Evolutionary conservation across 495 filamentous ascomycete species (phyloP).

Genomic region (Sporormia fimetaria): DNA sequence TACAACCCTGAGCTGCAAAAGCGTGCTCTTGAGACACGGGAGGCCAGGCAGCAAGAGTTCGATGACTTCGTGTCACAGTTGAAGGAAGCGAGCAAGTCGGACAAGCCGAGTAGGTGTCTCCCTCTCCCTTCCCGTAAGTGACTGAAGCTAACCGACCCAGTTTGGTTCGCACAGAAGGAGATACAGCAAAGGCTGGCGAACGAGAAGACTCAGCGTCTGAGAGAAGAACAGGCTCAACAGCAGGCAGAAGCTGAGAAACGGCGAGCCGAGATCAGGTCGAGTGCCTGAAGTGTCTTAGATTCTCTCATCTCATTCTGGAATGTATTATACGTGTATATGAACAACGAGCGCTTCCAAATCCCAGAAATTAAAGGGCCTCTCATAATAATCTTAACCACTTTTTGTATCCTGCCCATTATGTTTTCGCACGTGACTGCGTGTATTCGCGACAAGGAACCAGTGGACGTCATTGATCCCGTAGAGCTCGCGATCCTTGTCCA

Average conservation of each 20-base stretch:
- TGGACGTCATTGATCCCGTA: slow-evolving; percentile 5
- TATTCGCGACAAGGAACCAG: not conserved
- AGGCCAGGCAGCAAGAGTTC: slow-evolving; percentile 67
- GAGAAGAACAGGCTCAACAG: slow-evolving; percentile 16
- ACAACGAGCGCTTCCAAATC: not conserved
- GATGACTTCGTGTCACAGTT: slow-evolving; percentile 72
- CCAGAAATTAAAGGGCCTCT: too few species aligned
- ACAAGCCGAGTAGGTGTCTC: slow-evolving; percentile 58
- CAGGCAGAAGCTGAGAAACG: slow-evolving; percentile 51
- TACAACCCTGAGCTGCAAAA: slow-evolving; percentile 92
- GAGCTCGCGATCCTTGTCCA: too few species aligned
- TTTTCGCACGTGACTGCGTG: slow-evolving; percentile 12
- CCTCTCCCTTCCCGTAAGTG: slow-evolving; percentile 9
- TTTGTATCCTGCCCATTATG: too few species aligned
- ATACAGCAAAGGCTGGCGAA: slow-evolving; percentile 42
- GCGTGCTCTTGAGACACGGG: slow-evolving; percentile 61
- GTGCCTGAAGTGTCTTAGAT: too few species aligned
- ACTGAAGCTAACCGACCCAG: slow-evolving; percentile 26
- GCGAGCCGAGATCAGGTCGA: slow-evolving; percentile 46
- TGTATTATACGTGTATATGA: too few species aligned
- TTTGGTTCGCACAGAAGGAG: slow-evolving; percentile 58
- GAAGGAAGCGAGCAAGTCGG: slow-evolving; percentile 80
- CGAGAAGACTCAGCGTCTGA: slow-evolving; percentile 1
- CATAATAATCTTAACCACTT: too few species aligned
- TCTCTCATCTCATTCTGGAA: too few species aligned